These are phyloP conservation scores for Phytopythium aichiense DNA, from an alignment of 352 stramenopile species.

Conservation along the genomic window DNA sequence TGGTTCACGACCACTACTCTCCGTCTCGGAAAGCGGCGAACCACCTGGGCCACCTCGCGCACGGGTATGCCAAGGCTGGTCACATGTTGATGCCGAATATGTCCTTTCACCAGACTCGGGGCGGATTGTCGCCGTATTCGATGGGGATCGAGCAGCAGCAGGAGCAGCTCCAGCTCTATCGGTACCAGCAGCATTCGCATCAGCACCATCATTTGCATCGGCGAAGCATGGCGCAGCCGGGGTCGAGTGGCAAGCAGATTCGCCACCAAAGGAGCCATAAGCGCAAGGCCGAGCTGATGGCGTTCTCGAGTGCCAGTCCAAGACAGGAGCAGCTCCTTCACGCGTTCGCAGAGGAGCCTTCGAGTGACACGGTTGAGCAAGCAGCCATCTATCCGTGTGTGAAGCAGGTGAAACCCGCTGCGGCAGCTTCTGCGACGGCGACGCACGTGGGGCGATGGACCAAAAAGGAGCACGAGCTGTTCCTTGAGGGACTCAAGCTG, in stretches of 20 bases:
- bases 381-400: background rate
- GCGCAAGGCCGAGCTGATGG: conserved; percentile 4
- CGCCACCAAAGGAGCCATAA: conserved; percentile 11
- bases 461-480: conserved; percentile 86
- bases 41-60: background rate
- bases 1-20: background rate
- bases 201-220: background rate
- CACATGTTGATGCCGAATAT: background rate
- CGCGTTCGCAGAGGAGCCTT: background rate
- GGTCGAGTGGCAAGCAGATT: background rate
- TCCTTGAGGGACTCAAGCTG: conserved; percentile 79
- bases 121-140: background rate
- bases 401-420: background rate
- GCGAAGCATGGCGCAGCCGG: background rate
- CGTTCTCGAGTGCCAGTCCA: background rate
- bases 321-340: background rate
- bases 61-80: background rate
- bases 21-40: background rate
- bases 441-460: conserved; percentile 83
- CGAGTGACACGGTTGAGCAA: background rate
- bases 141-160: background rate
- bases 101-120: background rate
- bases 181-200: background rate
- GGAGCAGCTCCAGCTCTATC: background rate
- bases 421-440: background rate